Percentiles rank a stretch among this genome's conserved stretches.
Conservation (phyloP, 176 grass and related monocot species). For the Juncus effusus region DNA sequence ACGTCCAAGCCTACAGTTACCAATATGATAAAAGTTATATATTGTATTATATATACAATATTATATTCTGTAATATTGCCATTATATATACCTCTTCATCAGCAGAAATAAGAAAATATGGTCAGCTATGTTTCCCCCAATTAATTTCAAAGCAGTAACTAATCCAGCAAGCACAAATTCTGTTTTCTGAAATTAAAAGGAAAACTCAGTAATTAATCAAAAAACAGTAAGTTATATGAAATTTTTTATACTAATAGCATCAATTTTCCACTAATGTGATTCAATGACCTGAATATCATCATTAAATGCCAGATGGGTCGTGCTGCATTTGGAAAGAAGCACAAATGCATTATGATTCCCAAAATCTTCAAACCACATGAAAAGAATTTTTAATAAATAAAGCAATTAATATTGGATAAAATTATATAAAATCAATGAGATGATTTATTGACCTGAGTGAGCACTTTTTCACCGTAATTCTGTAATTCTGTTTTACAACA, state of each 20-base stretch:
- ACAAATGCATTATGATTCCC: constrained; percentile 96
- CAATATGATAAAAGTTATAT: constrained; percentile 19
- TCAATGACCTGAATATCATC: constrained; percentile 90
- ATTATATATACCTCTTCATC: constrained; percentile 77
- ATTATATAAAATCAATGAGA: background rate
- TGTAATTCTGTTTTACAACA: constrained; percentile 85
- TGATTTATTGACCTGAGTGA: constrained; percentile 61
- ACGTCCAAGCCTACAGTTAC: constrained; percentile 70
- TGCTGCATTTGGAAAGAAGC: constrained; percentile 81
- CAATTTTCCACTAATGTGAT: constrained; percentile 16
- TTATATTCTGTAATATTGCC: constrained; percentile 17
- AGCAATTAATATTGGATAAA: constrained; percentile 6
- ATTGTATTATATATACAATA: background rate
- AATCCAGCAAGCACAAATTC: constrained; percentile 90
- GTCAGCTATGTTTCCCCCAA: constrained; percentile 73
- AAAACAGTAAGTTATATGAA: constrained; percentile 1
- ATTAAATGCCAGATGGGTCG: constrained; percentile 89
- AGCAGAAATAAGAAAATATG: constrained; percentile 93
- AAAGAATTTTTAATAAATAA: constrained; percentile 1
- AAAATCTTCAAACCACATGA: constrained; percentile 85
- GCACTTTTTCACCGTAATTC: constrained; percentile 78
- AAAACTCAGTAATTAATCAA: background rate
- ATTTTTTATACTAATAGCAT: constrained; percentile 14
- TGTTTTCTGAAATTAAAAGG: constrained; percentile 54
- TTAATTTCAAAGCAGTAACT: constrained; percentile 65